Percentiles rank a stretch among this genome's conserved stretches.
phyloP scores from a whole-genome alignment of 2,329 filamentous ascomycete species.

The Clarireedia homoeocarpa region DNA sequence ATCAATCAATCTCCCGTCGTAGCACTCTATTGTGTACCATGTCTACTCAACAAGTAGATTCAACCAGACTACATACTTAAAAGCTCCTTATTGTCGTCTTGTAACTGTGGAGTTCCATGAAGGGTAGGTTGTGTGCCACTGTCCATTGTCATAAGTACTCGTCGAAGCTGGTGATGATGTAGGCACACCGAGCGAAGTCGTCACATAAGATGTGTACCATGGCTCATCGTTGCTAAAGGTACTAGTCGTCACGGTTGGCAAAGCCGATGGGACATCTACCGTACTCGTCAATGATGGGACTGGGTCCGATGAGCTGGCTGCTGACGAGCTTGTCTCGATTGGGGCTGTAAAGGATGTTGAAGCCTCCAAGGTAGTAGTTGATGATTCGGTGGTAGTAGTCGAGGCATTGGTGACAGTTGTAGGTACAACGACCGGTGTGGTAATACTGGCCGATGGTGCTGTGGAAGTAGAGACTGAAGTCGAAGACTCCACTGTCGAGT shows the following conservation, averaged over 20 bases:
- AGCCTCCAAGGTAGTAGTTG: neutral
- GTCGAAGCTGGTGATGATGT: conserved; percentile 7
- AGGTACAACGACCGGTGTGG: neutral
- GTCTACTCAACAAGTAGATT: neutral
- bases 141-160: conserved; percentile 22
- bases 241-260: conserved; percentile 1
- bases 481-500: neutral
- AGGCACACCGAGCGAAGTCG: neutral
- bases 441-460: neutral
- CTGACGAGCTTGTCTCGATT: neutral
- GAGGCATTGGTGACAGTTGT: neutral
- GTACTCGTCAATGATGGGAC: neutral
- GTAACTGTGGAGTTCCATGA: conserved; percentile 19
- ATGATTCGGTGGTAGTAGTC: neutral
- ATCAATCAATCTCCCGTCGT: neutral
- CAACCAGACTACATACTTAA: neutral
- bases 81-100: neutral
- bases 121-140: conserved; percentile 28
- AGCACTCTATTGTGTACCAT: neutral
- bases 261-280: neutral
- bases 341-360: neutral
- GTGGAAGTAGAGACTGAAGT: neutral
- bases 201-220: conserved; percentile 8
- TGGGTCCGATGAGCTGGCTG: neutral
- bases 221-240: neutral